Evolutionary conservation across 768 basidiomycete species (phyloP), one percentile per base, ranked within the genome.

Genomic region (Phaeotremella fagi): DNA sequence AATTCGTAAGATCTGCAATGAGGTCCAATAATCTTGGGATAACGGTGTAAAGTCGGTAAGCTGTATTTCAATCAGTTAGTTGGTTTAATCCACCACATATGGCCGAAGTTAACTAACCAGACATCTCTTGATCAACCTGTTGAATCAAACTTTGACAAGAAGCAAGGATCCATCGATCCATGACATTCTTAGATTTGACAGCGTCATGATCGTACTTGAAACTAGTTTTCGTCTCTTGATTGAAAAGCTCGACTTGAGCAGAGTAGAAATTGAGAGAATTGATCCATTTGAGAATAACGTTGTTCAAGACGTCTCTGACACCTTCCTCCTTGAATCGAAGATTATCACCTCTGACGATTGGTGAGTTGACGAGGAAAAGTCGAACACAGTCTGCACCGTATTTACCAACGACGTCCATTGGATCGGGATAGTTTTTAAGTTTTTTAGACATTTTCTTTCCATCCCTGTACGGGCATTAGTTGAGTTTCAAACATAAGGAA

Each of bases 361-460:
- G 95, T 14, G 95, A 99, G 77, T 98, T 99, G 60, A 99, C 92
- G 47, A 99, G 80, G 82, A 91, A 99, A 83, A 98, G 91, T 67
- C 92, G 83, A 50, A 90, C 88, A 1, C 92, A 92, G 73, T 99
- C 95, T 22, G 92, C 94, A 43, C 95, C 94, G 74, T 89, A 97
- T 60, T 83, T 82, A 70, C 90, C 80, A 57, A 99, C 85, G 73
- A 98, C 82, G 47, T 90, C 61, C 73, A 84, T 90, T 6, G 95
- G 95, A 73, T 99, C 95, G 23, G 95, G 92, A 74, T 91, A 99
- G 76, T 99, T 99, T 75, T 84, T 85, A 54, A 92, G 77, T 75
- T 88, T 92, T 78, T 99, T 99, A 77, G 88, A 91, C 95, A 99
- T 99, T 79, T 99, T 99, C 80, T 92, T 95, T 50, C 95, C 95